Percentiles rank a stretch among this genome's conserved stretches.
These are phyloP conservation scores for Colletotrichum sp. DNA, from an alignment of 2,329 filamentous ascomycete species.

Conservation along the genomic window DNA sequence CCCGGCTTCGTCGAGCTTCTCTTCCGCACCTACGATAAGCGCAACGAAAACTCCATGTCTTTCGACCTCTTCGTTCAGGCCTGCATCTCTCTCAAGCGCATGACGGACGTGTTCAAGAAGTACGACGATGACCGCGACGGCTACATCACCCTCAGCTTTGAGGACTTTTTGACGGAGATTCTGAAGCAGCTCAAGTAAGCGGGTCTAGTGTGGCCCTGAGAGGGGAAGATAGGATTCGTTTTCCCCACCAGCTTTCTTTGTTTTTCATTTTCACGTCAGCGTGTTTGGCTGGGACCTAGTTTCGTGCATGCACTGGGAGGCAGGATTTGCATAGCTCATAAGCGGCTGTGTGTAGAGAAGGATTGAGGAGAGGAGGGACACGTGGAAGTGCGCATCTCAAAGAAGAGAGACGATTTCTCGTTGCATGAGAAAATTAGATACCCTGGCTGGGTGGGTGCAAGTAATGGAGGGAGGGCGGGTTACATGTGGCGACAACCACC, in stretches of 20 bases:
- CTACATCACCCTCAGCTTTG: conserved; percentile 83
- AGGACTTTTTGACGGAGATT: conserved; percentile 78
- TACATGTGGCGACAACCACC: neutral
- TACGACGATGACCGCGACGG: conserved; percentile 97
- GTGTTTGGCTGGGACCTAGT: neutral
- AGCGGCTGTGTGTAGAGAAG: neutral
- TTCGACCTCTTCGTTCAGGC: conserved; percentile 98
- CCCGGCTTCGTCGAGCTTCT: conserved; percentile 82
- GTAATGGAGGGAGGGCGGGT: neutral
- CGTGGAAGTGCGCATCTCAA: neutral
- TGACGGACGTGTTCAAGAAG: conserved; percentile 99
- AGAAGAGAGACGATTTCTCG: neutral
- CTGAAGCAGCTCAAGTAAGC: conserved; percentile 62
- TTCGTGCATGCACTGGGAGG: neutral
- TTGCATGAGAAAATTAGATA: conserved; percentile 15
- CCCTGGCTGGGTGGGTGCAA: conserved; percentile 9
- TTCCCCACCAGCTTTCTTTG: neutral
- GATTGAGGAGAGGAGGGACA: neutral
- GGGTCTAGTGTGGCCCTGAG: neutral
- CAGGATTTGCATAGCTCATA: neutral
- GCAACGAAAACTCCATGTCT: conserved; percentile 72
- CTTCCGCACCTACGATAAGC: conserved; percentile 89
- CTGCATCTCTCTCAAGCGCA: conserved; percentile 94
- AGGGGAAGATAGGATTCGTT: neutral
- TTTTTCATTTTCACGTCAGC: neutral